Conservation (phyloP, 768 basidiomycete genomes). For the Astraeus odoratus region DNA sequence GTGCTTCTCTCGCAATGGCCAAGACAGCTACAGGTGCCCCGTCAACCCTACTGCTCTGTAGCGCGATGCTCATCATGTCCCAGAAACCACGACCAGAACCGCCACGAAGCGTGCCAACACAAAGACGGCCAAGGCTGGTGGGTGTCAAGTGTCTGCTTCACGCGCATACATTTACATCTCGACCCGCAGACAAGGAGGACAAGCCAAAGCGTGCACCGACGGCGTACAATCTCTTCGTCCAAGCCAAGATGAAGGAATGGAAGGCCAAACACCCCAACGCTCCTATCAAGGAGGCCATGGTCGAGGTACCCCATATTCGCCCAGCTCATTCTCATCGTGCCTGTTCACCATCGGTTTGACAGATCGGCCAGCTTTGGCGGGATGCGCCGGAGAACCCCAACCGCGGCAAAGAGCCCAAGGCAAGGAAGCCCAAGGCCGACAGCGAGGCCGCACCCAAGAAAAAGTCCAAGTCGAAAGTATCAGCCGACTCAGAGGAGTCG, state of each 20-base stretch:
- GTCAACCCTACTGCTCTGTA: neutral
- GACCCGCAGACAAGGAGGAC: slow-evolving; percentile 29
- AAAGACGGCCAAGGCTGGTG: slow-evolving; percentile 35
- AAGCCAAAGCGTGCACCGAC: slow-evolving; percentile 53
- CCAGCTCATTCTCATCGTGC: neutral
- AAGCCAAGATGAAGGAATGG: slow-evolving; percentile 51
- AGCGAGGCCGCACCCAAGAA: neutral
- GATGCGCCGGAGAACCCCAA: slow-evolving; percentile 61
- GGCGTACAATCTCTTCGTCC: slow-evolving; percentile 54
- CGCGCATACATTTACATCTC: neutral
- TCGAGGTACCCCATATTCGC: slow-evolving; percentile 25
- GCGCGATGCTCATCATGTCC: slow-evolving; percentile 1
- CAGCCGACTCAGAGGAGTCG: neutral
- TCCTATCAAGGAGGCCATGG: slow-evolving; percentile 50
- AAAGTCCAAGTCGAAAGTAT: too few relatives aligned
- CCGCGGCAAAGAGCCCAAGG: slow-evolving; percentile 44
- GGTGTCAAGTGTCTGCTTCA: slow-evolving; percentile 8
- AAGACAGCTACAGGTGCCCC: slow-evolving; percentile 44
- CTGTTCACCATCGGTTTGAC: slow-evolving; percentile 5
- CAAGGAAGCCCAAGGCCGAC: slow-evolving; percentile 39
- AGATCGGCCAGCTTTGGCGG: slow-evolving; percentile 55
- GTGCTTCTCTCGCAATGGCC: slow-evolving; percentile 34
- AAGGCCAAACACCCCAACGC: slow-evolving; percentile 42
- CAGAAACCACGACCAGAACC: slow-evolving; percentile 47
- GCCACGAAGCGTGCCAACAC: slow-evolving; percentile 49